Conservation (phyloP, 148 eudicot genomes). For the Gaultheria prostrata region DNA sequence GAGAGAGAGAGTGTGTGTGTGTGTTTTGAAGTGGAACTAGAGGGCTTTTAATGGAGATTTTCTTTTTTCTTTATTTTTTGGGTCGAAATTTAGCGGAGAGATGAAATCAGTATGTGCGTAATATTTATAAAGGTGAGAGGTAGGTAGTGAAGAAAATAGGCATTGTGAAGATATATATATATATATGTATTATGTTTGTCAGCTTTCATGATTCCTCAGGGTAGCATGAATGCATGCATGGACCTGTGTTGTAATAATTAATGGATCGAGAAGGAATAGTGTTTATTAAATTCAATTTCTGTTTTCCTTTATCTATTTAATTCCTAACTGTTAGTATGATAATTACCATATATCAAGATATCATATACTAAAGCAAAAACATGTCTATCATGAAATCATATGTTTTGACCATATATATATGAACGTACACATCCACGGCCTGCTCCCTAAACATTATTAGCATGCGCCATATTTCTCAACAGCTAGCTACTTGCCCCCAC, state of each 20-base stretch:
- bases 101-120: not conserved
- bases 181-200: conserved; percentile 31
- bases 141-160: conserved; percentile 3
- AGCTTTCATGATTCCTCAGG: conserved; percentile 24
- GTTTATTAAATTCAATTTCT: not conserved
- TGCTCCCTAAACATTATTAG: not conserved
- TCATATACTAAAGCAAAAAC: not conserved
- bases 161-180: conserved; percentile 1
- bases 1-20: not conserved
- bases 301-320: not conserved
- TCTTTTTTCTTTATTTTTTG: too few relatives aligned
- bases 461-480: not conserved
- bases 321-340: not conserved
- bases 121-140: not conserved
- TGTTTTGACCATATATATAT: conserved; percentile 10
- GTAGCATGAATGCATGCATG: conserved; percentile 19
- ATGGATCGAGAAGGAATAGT: conserved; percentile 13
- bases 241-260: conserved; percentile 17
- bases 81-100: not conserved
- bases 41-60: conserved; percentile 14
- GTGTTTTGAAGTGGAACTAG: not conserved
- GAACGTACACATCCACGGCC: not conserved
- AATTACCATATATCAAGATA: not conserved
- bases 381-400: conserved; percentile 7
- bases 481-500: conserved; percentile 5